These are phyloP conservation scores for Anastatica hierochuntica DNA, from an alignment of 345 rosid genomes.

Conservation along the genomic window DNA sequence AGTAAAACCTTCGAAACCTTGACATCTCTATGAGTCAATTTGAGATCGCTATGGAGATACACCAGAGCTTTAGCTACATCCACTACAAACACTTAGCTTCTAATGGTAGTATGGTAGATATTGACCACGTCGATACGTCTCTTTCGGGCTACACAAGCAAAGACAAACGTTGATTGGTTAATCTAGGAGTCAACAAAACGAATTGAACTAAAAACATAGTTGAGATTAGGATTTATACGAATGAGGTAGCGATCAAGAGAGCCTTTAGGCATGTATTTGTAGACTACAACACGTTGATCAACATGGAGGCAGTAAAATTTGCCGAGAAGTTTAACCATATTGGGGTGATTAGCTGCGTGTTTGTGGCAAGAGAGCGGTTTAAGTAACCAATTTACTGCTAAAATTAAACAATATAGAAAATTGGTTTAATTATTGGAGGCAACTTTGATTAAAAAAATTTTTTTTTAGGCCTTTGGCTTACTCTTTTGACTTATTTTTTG, in stretches of 20 bases:
- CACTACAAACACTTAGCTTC: slow-evolving; percentile 32
- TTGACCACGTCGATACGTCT: background rate
- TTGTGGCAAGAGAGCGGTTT: too few species aligned
- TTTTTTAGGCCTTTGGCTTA: too few species aligned
- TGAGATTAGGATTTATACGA: slow-evolving; percentile 24
- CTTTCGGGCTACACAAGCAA: background rate
- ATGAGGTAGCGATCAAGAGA: slow-evolving; percentile 51
- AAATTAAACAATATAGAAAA: too few species aligned
- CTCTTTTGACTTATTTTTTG: too few species aligned
- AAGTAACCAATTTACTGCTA: too few species aligned
- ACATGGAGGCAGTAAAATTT: slow-evolving; percentile 49
- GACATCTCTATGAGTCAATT: slow-evolving; percentile 53
- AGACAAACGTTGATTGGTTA: background rate
- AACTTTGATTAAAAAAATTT: too few species aligned
- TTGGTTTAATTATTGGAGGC: too few species aligned
- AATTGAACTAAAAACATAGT: background rate
- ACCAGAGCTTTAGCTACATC: slow-evolving; percentile 62
- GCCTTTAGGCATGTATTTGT: slow-evolving; percentile 61
- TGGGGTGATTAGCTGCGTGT: slow-evolving; percentile 46
- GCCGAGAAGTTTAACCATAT: slow-evolving; percentile 59
- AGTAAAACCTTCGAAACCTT: slow-evolving; percentile 64
- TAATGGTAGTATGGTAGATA: too few species aligned
- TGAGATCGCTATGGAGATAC: slow-evolving; percentile 48
- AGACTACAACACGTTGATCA: slow-evolving; percentile 47
- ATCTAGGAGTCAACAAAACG: background rate